Evolutionary conservation across 495 filamentous ascomycete species (phyloP).

Genomic region (Hypoxylon intermedium): DNA sequence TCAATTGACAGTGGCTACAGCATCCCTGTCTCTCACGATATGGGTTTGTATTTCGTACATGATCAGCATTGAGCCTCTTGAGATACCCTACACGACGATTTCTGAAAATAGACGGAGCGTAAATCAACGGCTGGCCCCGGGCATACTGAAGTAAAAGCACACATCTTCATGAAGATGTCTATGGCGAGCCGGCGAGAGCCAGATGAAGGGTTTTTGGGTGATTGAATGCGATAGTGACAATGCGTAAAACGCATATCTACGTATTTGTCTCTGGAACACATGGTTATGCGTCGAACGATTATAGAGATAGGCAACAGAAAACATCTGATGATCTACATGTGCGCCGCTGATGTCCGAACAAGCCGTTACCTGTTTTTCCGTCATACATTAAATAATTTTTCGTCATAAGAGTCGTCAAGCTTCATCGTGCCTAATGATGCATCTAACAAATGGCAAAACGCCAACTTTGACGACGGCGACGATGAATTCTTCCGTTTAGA

Average conservation of each 20-base stretch:
- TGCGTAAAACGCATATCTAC: neutral
- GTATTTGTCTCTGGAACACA: neutral
- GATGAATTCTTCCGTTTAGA: neutral
- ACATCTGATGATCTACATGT: slow-evolving; percentile 14
- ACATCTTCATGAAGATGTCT: neutral
- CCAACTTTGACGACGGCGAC: too few species aligned
- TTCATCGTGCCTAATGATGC: too few species aligned
- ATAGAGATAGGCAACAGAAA: neutral
- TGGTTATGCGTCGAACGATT: slow-evolving; percentile 1
- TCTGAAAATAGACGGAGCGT: neutral
- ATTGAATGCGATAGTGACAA: neutral
- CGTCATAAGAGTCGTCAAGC: too few species aligned
- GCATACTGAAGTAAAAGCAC: neutral
- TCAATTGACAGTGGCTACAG: neutral
- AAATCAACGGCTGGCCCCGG: neutral
- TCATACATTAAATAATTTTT: too few species aligned
- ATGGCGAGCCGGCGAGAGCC: too few species aligned
- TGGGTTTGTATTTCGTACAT: slow-evolving; percentile 19
- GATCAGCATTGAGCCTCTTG: slow-evolving; percentile 34
- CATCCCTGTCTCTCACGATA: slow-evolving; percentile 9
- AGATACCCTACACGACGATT: neutral
- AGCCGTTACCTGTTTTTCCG: too few species aligned
- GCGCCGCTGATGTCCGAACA: neutral
- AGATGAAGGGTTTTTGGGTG: neutral
- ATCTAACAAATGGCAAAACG: too few species aligned